Base-by-base conservation (phyloP, 371 early-diverging fungal genomes). In the Ecytonucleospora hepatopenaei region DNA sequence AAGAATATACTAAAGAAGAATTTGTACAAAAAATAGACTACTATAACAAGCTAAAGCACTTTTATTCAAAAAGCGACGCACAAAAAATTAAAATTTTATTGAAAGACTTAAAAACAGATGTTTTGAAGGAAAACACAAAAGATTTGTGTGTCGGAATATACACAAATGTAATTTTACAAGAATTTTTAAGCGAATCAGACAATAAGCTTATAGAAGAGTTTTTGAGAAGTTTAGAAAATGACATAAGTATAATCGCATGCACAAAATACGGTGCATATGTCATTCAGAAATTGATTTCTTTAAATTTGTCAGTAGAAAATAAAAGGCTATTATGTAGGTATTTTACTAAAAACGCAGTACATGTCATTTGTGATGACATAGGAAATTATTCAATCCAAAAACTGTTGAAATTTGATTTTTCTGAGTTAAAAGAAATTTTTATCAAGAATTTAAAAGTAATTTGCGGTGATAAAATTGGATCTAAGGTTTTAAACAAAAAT, bases 201-300 rank as follows among this genome's bases (percentile, higher is more conserved):
- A n/a, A n/a, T n/a, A n/a, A n/a, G n/a, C n/a, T n/a, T n/a, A 34
- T 80, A 48, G 19, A 49, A 4, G 35, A 54, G 17, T 34, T 70
- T 19, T 47, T 76, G 4, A 48, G 59, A 2, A 53, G 28, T 21
- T 49, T 76, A 16, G 77, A 51, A 53, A 32, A 67, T 59, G 77
- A 76, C 54, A 74, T 80, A 31, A 56, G 65, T 12, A 60, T 75
- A 2, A 71, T 80, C 35, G 54, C 75, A 24, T 74, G 76, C 32
- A 75, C 74, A 31, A 80, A 80, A 64, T 69, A 80, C 66, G 80
- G 80, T 5, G 78, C 80, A 24, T 80, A 80, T 59, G 69, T 71
- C 30, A 71, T 80, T 26, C 80, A 80, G 64, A 65, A 65, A 53
- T 23, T 80, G 1, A 63, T 80, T 46, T 51, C 54, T 24, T 48